Evolutionary conservation across 2,329 filamentous ascomycete genomes (phyloP).

Genomic region (Pseudocercospora macadamiae): DNA sequence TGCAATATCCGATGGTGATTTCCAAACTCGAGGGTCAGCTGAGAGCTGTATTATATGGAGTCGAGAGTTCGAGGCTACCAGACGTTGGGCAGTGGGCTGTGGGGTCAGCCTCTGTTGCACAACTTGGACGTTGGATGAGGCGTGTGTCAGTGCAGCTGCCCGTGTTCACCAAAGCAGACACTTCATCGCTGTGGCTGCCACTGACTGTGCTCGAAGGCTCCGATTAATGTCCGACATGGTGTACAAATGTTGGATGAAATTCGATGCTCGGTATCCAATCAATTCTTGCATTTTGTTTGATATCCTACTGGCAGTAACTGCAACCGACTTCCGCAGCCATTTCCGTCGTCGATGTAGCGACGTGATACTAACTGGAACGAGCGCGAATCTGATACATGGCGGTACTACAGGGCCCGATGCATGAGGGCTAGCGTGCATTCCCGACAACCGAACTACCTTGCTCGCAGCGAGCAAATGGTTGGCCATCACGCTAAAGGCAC

Average conservation of each 20-base stretch:
- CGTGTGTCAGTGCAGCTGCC: conserved; percentile 34
- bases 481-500: not conserved
- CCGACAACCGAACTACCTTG: conserved; percentile 30
- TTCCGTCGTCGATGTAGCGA: conserved; percentile 27
- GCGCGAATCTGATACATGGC: conserved; percentile 30
- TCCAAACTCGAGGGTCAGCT: conserved; percentile 13
- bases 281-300: conserved; percentile 6
- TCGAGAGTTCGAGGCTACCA: conserved; percentile 27
- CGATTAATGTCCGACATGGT: conserved; percentile 27
- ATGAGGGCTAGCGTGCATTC: conserved; percentile 32
- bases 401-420: conserved; percentile 33
- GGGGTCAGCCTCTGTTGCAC: conserved; percentile 25
- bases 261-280: conserved; percentile 30
- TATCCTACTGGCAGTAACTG: conserved; percentile 26
- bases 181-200: conserved; percentile 15
- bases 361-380: conserved; percentile 29
- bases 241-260: conserved; percentile 19
- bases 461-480: conserved; percentile 13
- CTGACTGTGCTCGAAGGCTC: conserved; percentile 21
- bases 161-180: conserved; percentile 23
- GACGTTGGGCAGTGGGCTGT: conserved; percentile 23
- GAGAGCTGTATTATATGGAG: conserved; percentile 19
- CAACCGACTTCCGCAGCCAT: conserved; percentile 30
- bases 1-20: conserved; percentile 13
- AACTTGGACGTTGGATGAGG: conserved; percentile 29